phyloP scores from a whole-genome alignment of 2,329 filamentous ascomycete species.

The Blastomyces silverae region DNA sequence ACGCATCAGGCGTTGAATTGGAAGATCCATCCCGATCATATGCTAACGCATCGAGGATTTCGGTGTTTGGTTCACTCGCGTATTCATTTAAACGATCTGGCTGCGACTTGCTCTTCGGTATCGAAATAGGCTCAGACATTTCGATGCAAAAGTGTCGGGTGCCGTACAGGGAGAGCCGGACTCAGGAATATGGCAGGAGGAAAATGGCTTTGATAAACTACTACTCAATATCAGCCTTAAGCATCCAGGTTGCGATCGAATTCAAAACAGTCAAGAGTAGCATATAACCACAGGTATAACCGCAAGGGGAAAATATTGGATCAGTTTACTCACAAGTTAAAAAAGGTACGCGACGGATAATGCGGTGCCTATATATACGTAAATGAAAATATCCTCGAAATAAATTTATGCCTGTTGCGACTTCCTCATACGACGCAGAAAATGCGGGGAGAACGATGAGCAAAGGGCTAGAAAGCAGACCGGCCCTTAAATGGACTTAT shows the following conservation, averaged over 20 bases:
- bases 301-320: not conserved
- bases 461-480: not conserved
- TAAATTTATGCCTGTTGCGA: not conserved
- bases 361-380: not conserved
- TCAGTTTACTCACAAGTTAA: not conserved
- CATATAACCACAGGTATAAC: not conserved
- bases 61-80: slow-evolving; percentile 18
- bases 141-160: not conserved
- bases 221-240: not conserved
- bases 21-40: slow-evolving; percentile 26
- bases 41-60: slow-evolving; percentile 32
- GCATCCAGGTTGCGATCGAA: not conserved
- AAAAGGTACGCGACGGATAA: not conserved
- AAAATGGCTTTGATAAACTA: not conserved
- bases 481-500: not conserved
- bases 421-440: not conserved
- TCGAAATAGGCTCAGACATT: slow-evolving; percentile 27
- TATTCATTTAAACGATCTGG: slow-evolving; percentile 20
- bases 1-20: slow-evolving; percentile 41
- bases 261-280: slow-evolving; percentile 1
- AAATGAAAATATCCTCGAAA: not conserved
- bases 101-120: slow-evolving; percentile 26
- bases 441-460: not conserved
- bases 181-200: not conserved
- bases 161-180: not conserved